phyloP scores from a whole-genome alignment of 2,329 filamentous ascomycete species.

The Calycina herbarum region DNA sequence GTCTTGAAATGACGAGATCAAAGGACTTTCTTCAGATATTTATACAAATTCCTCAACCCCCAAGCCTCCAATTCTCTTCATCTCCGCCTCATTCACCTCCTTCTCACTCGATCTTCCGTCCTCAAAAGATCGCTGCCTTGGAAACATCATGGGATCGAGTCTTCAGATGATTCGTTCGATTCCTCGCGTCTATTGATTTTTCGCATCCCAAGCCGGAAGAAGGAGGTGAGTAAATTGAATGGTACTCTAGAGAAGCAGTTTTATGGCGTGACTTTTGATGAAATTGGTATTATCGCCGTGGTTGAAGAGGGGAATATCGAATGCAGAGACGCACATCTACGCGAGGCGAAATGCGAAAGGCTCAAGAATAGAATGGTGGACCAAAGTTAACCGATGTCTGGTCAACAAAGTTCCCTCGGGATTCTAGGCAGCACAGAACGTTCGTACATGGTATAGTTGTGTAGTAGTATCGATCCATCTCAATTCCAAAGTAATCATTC shows the following conservation, averaged over 20 bases:
- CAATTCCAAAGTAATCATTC: not conserved
- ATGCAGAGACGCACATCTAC: not conserved
- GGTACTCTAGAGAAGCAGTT: not conserved
- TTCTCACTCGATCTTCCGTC: not conserved
- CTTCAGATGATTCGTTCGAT: not conserved
- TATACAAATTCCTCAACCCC: constrained; percentile 3
- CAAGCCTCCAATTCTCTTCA: not conserved
- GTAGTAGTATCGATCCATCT: not conserved
- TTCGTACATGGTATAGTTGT: not conserved
- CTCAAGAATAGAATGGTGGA: not conserved
- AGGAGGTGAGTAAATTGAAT: not conserved
- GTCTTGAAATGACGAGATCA: not conserved
- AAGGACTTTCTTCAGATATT: not conserved
- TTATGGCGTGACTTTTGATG: not conserved
- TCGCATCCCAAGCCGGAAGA: not conserved
- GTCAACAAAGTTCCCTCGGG: not conserved
- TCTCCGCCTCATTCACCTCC: too few relatives aligned
- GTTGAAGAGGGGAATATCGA: not conserved
- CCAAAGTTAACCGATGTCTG: not conserved
- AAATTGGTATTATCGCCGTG: not conserved
- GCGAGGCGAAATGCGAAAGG: not conserved
- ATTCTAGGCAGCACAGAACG: not conserved
- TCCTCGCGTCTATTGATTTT: not conserved
- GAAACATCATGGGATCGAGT: not conserved
- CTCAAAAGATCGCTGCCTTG: too few relatives aligned